Percentiles rank a stretch among this genome's conserved stretches.
Evolutionary conservation across 768 basidiomycete genomes (phyloP).

Genomic region (Podaxis mareebaensis): DNA sequence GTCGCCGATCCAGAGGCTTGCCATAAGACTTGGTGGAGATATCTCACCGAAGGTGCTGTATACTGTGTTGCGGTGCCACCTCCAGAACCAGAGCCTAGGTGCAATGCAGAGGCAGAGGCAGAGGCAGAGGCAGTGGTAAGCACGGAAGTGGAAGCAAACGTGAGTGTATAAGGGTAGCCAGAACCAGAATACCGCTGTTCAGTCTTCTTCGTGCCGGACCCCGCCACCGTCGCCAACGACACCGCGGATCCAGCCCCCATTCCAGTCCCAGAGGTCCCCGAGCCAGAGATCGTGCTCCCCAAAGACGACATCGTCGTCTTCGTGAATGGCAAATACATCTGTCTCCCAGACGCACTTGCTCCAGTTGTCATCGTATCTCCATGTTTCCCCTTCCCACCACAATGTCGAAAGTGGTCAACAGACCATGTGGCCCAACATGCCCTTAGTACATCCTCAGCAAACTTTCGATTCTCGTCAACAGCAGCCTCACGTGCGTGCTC

Average conservation of each 20-base stretch:
- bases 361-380: conserved; percentile 21
- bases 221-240: neutral
- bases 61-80: neutral
- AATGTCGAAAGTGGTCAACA: conserved; percentile 30
- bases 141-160: neutral
- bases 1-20: conserved; percentile 39
- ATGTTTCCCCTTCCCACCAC: conserved; percentile 13
- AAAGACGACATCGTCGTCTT: conserved; percentile 6
- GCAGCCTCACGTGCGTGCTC: conserved; percentile 58
- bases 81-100: conserved; percentile 38
- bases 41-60: conserved; percentile 37
- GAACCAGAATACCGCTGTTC: neutral
- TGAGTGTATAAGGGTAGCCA: neutral
- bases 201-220: neutral
- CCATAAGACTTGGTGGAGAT: conserved; percentile 47
- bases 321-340: neutral
- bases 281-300: neutral
- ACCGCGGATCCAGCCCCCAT: neutral
- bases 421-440: conserved; percentile 56
- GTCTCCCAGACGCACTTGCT: conserved; percentile 20
- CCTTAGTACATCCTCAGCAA: conserved; percentile 56
- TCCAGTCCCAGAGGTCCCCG: neutral
- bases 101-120: conserved; percentile 37
- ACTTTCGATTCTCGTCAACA: conserved; percentile 47
- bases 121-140: conserved; percentile 23